A percentile compares a stretch with the other conserved stretches of the same genome.
These are phyloP conservation scores for Exophiala lecanii-corni DNA, from an alignment of 2,329 filamentous ascomycete species.

Conservation along the genomic window DNA sequence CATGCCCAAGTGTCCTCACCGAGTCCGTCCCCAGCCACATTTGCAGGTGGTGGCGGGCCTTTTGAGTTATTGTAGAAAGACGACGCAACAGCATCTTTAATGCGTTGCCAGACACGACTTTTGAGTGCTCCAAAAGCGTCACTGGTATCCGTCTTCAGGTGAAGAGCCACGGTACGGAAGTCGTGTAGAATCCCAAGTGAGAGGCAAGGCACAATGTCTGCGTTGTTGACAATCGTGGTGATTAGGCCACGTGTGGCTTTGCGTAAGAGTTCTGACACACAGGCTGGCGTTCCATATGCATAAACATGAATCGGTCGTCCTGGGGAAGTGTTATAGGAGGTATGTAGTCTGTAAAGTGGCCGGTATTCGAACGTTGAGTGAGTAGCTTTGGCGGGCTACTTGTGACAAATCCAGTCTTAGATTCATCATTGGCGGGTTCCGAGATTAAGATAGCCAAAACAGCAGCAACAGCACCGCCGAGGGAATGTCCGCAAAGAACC, in stretches of 20 bases:
- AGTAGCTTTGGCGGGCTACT: constrained; percentile 44
- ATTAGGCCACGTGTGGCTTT: constrained; percentile 68
- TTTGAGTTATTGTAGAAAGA: constrained; percentile 25
- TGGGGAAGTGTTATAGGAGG: constrained; percentile 54
- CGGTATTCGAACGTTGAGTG: constrained; percentile 20
- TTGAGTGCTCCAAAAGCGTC: constrained; percentile 64
- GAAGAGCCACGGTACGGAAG: constrained; percentile 65
- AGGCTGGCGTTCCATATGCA: constrained; percentile 70
- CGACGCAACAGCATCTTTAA: constrained; percentile 49
- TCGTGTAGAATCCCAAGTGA: constrained; percentile 71
- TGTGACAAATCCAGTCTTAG: constrained; percentile 57
- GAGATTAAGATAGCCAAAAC: constrained; percentile 67
- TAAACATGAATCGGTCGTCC: constrained; percentile 73
- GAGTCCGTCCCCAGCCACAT: constrained; percentile 45
- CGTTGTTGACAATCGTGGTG: constrained; percentile 68
- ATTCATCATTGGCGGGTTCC: constrained; percentile 47
- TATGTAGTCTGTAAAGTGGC: constrained; percentile 23
- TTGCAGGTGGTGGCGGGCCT: constrained; percentile 37
- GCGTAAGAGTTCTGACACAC: constrained; percentile 65
- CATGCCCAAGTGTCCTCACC: constrained; percentile 67
- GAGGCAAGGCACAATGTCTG: constrained; percentile 68
- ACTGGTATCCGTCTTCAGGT: constrained; percentile 67
- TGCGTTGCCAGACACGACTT: constrained; percentile 60
- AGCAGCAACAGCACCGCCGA: constrained; percentile 66
- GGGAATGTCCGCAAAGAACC: constrained; percentile 64